Base-by-base conservation (phyloP, 352 stramenopile genomes). In the Pythium dissimile region DNA sequence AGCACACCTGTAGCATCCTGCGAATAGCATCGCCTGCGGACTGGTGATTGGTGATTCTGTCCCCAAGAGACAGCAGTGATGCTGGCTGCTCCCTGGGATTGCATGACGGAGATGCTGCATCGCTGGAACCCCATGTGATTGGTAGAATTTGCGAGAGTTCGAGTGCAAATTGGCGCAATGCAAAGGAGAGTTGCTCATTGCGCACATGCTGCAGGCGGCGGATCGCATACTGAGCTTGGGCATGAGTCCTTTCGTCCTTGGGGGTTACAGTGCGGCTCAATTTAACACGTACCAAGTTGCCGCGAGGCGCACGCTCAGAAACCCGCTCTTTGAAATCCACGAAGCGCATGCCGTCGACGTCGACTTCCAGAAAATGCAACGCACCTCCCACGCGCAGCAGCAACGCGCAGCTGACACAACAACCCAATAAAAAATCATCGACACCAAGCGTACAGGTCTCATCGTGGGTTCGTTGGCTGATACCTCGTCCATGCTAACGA, bases 81-180 rank as follows among this genome's bases (percentile, higher is more conserved):
- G 38, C 16, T 16, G 7, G 7, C 34, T 41, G 12, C 34, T n/a
- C 34, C 20, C 34, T 41, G 34, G 34, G 34, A 12, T 41, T 41
- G 38, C 10, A 45, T 23, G 11, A 11, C 13, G 16, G 3, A 5
- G 5, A 23, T 13, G 26, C 3, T 4, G 15, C 16, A 11, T 13
- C 16, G 38, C 18, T 1, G n/a, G n/a, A n/a, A n/a, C 52, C 32
- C 77, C 74, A 87, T 9, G 37, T 41, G 13, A 84, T 20, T 2
- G 72, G 74, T 26, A 66, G 30, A 16, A 70, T 35, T n/a, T 71
- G 53, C 6, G 72, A 68, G n/a, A 87, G 41, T 27, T 87, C 67
- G 20, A 63, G 41, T 3, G 58, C 39, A 5, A 84, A 26, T 2
- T 75, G 53, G 2, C 72, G 72, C 8, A 87, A 54, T 8, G 52